Percentiles rank a stretch among this genome's conserved stretches.
These are phyloP conservation scores for Dryadomyces quercus-mongolicae DNA, from an alignment of 2,329 filamentous ascomycete species.

Conservation along the genomic window DNA sequence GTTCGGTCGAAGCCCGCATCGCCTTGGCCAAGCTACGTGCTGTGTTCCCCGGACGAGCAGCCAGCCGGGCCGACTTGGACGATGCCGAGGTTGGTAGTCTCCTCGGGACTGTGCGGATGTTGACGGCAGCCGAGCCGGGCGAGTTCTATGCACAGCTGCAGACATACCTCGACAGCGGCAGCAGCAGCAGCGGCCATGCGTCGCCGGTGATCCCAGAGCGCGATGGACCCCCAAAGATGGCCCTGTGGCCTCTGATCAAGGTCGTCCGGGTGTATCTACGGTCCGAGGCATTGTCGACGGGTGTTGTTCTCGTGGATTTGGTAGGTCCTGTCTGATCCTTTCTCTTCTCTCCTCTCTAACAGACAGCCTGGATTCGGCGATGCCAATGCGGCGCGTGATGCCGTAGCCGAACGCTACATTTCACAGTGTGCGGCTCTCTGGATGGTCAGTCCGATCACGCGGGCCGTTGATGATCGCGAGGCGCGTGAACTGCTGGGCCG, in stretches of 20 bases:
- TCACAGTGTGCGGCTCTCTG: constrained; percentile 47
- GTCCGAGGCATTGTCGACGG: constrained; percentile 21
- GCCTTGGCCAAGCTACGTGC: constrained; percentile 38
- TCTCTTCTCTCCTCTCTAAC: constrained; percentile 7
- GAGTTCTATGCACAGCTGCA: constrained; percentile 34
- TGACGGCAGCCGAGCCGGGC: constrained; percentile 23
- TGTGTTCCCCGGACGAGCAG: constrained; percentile 26
- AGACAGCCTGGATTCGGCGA: constrained; percentile 42
- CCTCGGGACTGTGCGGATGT: constrained; percentile 30
- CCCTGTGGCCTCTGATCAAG: constrained; percentile 39
- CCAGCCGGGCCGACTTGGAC: constrained; percentile 24
- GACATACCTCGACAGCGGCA: constrained; percentile 42
- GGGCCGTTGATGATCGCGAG: constrained; percentile 47
- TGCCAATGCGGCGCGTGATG: constrained; percentile 44
- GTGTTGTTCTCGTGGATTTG: constrained; percentile 31
- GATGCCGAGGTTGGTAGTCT: constrained; percentile 25
- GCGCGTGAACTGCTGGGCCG: constrained; percentile 43
- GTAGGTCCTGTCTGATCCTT: constrained; percentile 15
- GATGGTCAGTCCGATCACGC: constrained; percentile 50
- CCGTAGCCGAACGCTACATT: constrained; percentile 46
- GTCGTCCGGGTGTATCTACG: constrained; percentile 29
- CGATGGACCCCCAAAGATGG: constrained; percentile 13
- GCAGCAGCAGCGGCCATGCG: constrained; percentile 31
- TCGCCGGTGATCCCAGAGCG: constrained; percentile 14
- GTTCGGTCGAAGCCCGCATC: constrained; percentile 22